Evolutionary conservation across 2,329 filamentous ascomycete species (phyloP).

Genomic region (Aureobasidium namibiae): DNA sequence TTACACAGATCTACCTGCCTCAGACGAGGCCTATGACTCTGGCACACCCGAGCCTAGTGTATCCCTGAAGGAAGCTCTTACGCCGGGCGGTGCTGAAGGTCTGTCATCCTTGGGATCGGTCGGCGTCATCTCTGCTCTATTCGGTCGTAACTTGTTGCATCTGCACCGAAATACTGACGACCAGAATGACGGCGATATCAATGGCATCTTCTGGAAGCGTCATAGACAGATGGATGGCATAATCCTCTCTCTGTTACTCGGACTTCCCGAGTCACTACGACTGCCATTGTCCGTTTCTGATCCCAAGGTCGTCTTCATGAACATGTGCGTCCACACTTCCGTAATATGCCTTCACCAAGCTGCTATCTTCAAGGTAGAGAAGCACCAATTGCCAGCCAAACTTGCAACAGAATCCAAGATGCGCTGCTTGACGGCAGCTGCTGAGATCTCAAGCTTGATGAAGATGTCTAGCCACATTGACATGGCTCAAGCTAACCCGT

Average conservation of each 20-base stretch:
- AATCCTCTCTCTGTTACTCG: conserved; percentile 75
- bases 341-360: conserved; percentile 97
- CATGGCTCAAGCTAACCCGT: conserved; percentile 86
- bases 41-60: conserved; percentile 66
- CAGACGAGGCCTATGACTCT: conserved; percentile 77
- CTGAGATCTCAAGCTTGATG: conserved; percentile 93
- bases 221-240: conserved; percentile 86
- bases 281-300: conserved; percentile 67
- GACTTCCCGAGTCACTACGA: conserved; percentile 71
- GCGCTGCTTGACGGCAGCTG: conserved; percentile 84
- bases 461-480: conserved; percentile 88
- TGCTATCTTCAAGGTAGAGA: conserved; percentile 94
- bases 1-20: conserved; percentile 72
- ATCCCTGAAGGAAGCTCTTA: conserved; percentile 62
- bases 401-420: conserved; percentile 86
- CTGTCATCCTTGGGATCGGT: conserved; percentile 74
- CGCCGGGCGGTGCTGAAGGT: conserved; percentile 60
- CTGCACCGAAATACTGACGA: conserved; percentile 67
- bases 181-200: conserved; percentile 72
- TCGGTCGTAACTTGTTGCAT: conserved; percentile 85
- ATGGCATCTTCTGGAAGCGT: conserved; percentile 92
- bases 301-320: conserved; percentile 83
- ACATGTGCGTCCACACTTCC: conserved; percentile 95
- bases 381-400: conserved; percentile 66
- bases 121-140: conserved; percentile 77